These are phyloP conservation scores for Penicillium sp. DNA, from an alignment of 2,329 filamentous ascomycete species.

Conservation along the genomic window DNA sequence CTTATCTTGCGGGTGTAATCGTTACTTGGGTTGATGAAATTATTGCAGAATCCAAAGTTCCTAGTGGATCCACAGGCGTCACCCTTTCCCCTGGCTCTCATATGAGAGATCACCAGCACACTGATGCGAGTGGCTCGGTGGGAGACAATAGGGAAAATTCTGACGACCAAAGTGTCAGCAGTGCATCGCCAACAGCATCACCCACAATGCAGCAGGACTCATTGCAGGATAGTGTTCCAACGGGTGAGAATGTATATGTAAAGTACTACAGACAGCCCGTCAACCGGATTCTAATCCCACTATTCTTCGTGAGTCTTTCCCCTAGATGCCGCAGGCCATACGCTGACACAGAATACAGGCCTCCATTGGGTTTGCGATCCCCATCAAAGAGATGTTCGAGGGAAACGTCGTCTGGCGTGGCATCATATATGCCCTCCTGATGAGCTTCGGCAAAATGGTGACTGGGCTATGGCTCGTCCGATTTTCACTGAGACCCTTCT, in stretches of 20 bases:
- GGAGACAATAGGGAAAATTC: no score
- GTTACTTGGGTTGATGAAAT: constrained; percentile 51
- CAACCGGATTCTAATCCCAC: constrained; percentile 60
- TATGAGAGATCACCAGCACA: no score
- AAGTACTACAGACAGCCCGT: constrained; percentile 48
- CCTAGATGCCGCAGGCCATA: neutral
- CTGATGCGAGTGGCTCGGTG: no score
- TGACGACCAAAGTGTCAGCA: neutral
- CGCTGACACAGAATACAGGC: constrained; percentile 28
- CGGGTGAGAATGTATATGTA: constrained; percentile 41
- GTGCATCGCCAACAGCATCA: no score
- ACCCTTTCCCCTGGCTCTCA: no score
- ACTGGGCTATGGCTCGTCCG: constrained; percentile 60
- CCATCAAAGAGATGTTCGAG: constrained; percentile 66
- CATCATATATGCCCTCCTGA: constrained; percentile 67
- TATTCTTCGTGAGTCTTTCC: constrained; percentile 63
- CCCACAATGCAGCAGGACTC: no score
- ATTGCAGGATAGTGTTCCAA: no score
- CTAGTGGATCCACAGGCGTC: neutral
- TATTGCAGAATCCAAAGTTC: constrained; percentile 4
- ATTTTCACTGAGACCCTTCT: constrained; percentile 24
- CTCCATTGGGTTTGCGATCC: constrained; percentile 74
- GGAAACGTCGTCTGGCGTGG: constrained; percentile 67
- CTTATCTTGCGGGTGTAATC: constrained; percentile 55
- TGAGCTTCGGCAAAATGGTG: constrained; percentile 61